Evolutionary conservation across 176 grass and related monocot species (phyloP).

Genomic region (Zea luxurians): DNA sequence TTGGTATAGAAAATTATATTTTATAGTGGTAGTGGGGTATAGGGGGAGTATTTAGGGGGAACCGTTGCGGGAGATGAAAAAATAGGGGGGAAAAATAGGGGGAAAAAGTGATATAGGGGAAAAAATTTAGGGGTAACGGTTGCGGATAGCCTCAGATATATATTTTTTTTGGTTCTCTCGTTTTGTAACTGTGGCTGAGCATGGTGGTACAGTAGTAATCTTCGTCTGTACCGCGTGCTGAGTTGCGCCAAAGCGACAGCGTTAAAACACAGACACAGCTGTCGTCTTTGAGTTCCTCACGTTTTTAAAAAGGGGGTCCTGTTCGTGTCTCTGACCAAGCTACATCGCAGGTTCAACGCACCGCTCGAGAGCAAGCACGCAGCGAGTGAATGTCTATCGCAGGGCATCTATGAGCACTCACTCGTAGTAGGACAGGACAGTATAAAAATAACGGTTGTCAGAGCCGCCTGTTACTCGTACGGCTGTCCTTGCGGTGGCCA

Average conservation of each 20-base stretch:
- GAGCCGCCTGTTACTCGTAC: background rate
- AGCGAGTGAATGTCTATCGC: conserved; percentile 17
- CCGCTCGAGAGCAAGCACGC: background rate
- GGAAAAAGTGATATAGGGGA: no score
- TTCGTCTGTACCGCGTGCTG: background rate
- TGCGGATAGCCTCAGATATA: no score
- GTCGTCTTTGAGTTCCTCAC: background rate
- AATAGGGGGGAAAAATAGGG: no score
- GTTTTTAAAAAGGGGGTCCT: background rate
- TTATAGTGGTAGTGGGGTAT: no score
- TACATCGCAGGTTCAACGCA: conserved; percentile 28
- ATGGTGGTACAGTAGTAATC: background rate
- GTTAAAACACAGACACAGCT: background rate
- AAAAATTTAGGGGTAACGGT: no score
- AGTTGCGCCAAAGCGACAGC: background rate
- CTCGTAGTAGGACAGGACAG: no score
- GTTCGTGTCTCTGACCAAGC: background rate
- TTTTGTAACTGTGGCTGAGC: background rate
- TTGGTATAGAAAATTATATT: no score
- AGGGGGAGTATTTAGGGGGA: no score
- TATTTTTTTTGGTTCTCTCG: background rate
- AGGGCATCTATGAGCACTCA: background rate
- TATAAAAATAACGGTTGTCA: conserved; percentile 16
- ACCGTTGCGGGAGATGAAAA: no score
- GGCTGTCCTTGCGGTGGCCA: background rate